These are phyloP conservation scores for Papiliotrema laurentii DNA, from an alignment of 1,284 basidiomycete genomes.

Conservation along the genomic window DNA sequence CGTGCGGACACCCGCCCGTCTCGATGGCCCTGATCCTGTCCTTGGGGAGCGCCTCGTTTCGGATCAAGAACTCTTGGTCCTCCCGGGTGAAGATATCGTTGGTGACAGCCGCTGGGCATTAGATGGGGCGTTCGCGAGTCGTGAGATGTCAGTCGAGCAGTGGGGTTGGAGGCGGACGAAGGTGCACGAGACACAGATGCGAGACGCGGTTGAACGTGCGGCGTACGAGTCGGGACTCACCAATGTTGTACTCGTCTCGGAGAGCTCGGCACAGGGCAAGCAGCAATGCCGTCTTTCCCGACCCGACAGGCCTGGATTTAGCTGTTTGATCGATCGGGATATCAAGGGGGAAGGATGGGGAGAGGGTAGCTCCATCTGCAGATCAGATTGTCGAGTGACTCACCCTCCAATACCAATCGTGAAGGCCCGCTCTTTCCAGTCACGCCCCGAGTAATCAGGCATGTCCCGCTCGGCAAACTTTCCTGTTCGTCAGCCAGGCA, in stretches of 20 bases:
- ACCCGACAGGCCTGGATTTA: slow-evolving; percentile 75
- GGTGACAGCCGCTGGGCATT: slow-evolving; percentile 71
- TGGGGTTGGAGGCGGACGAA: background rate
- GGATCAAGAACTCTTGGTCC: slow-evolving; percentile 95
- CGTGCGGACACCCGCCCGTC: slow-evolving; percentile 91
- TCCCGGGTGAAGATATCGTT: slow-evolving; percentile 98
- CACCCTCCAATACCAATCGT: slow-evolving; percentile 96
- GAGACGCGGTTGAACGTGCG: background rate
- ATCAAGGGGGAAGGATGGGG: background rate
- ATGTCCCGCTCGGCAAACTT: slow-evolving; percentile 89
- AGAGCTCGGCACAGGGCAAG: slow-evolving; percentile 85
- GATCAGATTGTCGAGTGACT: slow-evolving; percentile 32
- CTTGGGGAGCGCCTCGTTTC: slow-evolving; percentile 78
- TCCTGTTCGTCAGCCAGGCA: slow-evolving; percentile 52
- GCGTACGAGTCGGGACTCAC: slow-evolving; percentile 52
- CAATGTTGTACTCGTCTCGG: slow-evolving; percentile 82
- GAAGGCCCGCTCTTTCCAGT: slow-evolving; percentile 91
- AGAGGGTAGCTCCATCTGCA: background rate
- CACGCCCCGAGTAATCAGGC: slow-evolving; percentile 76
- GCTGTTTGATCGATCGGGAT: background rate
- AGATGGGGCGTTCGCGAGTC: background rate
- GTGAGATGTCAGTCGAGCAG: background rate
- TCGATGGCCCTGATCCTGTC: slow-evolving; percentile 92
- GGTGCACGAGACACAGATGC: background rate
- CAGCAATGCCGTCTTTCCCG: slow-evolving; percentile 93